Conservation (phyloP, 352 stramenopile species). For the Phytophthora podocarpi region DNA sequence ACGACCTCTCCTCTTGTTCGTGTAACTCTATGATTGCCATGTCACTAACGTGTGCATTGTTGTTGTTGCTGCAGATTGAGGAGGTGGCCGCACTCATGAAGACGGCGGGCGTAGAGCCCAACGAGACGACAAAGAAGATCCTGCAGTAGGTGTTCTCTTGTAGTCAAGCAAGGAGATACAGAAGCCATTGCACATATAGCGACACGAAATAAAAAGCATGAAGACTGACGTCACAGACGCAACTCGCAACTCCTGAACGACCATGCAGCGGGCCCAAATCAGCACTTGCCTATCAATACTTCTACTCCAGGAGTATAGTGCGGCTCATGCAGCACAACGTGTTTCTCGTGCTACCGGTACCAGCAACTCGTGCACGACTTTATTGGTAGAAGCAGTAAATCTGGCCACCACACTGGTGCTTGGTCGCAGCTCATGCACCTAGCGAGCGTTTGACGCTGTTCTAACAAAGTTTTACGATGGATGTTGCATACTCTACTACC, state of each 20-base stretch:
- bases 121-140: constrained; percentile 87
- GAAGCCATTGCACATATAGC: constrained; percentile 29
- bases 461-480: too few relatives aligned
- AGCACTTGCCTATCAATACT: too few relatives aligned
- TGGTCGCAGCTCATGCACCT: too few relatives aligned
- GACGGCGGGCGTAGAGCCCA: constrained; percentile 72
- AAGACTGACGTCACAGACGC: constrained; percentile 18
- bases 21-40: not conserved
- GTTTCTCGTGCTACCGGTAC: constrained; percentile 11
- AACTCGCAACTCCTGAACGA: constrained; percentile 6
- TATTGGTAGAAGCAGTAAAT: too few relatives aligned
- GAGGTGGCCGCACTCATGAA: constrained; percentile 82
- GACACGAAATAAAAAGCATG: constrained; percentile 31
- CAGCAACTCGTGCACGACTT: too few relatives aligned
- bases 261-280: not conserved
- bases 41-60: not conserved
- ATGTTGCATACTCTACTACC: not conserved
- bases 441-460: too few relatives aligned
- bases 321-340: not conserved
- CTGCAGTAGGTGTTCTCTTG: constrained; percentile 51
- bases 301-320: too few relatives aligned
- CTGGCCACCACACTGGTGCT: too few relatives aligned
- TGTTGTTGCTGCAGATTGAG: constrained; percentile 50
- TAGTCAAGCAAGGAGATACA: constrained; percentile 10
- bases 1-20: not conserved